phyloP scores from a whole-genome alignment of 257 asterid genomes.

The Ehretia macrophylla region DNA sequence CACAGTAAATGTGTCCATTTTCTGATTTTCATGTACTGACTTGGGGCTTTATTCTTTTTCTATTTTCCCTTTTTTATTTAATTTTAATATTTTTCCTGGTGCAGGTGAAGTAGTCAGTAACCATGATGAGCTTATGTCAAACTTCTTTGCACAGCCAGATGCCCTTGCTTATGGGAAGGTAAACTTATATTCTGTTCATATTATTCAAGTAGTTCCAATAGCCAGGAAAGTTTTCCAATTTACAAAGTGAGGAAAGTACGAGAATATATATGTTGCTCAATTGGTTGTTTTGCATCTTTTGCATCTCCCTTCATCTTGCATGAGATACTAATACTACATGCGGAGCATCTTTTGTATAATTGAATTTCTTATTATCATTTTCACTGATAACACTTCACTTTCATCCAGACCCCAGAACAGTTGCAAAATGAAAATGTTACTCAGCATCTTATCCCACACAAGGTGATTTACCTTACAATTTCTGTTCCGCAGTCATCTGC shows the following conservation, averaged over 20 bases:
- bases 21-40: too few species aligned
- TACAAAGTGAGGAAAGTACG: too few species aligned
- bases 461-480: slow-evolving; percentile 43
- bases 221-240: background rate
- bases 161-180: slow-evolving; percentile 99
- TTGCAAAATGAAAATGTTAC: slow-evolving; percentile 77
- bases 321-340: background rate
- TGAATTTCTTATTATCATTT: slow-evolving; percentile 10
- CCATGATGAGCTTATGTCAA: slow-evolving; percentile 99
- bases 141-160: slow-evolving; percentile 99
- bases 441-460: slow-evolving; percentile 74
- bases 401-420: slow-evolving; percentile 84
- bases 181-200: background rate
- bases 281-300: background rate
- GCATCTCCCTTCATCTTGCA: background rate
- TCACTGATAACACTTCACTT: slow-evolving; percentile 27
- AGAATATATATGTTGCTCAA: too few species aligned
- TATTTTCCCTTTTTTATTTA: slow-evolving; percentile 1
- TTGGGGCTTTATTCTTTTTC: background rate
- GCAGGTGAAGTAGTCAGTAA: slow-evolving; percentile 89
- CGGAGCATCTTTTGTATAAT: slow-evolving; percentile 5
- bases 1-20: too few species aligned
- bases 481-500: slow-evolving; percentile 13
- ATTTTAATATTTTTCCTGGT: slow-evolving; percentile 22
- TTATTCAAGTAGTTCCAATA: background rate